Evolutionary conservation across 225 moss, liverwort and hornwort species (phyloP).

Genomic region (Marchantia paleacea): DNA sequence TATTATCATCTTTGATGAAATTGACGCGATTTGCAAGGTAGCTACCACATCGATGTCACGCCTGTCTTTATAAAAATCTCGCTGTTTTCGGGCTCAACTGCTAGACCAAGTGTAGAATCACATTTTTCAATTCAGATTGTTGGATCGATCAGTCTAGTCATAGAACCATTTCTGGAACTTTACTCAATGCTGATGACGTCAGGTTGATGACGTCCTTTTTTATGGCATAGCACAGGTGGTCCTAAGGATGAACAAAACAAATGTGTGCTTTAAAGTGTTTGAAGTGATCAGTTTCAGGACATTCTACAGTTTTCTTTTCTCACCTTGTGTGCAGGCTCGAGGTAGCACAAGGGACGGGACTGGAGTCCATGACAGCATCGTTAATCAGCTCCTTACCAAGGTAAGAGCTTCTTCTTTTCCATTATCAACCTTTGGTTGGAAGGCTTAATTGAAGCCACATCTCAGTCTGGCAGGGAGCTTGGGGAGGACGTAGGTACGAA

Average conservation of each 20-base stretch:
- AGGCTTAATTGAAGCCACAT: neutral
- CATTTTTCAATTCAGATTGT: neutral
- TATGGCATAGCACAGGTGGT: too few relatives aligned
- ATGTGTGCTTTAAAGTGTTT: too few relatives aligned
- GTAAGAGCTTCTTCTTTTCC: constrained; percentile 21
- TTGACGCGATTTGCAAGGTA: constrained; percentile 98
- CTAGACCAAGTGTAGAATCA: neutral
- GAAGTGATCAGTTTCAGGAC: too few relatives aligned
- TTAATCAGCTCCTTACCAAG: constrained; percentile 98
- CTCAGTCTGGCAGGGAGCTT: neutral
- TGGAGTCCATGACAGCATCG: constrained; percentile 98
- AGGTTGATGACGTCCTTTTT: too few relatives aligned
- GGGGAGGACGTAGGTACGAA: too few relatives aligned
- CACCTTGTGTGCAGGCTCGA: constrained; percentile 48
- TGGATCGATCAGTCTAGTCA: neutral
- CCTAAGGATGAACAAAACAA: too few relatives aligned
- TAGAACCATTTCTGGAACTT: too few relatives aligned
- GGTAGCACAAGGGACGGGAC: constrained; percentile 96
- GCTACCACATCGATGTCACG: neutral
- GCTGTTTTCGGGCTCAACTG: neutral
- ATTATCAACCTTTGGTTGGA: neutral
- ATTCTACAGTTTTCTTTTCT: neutral
- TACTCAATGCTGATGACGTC: too few relatives aligned
- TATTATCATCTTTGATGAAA: constrained; percentile 96
- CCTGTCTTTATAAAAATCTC: too few relatives aligned